phyloP scores from a whole-genome alignment of 805 yeast species.

The Pichia deserticola region DNA sequence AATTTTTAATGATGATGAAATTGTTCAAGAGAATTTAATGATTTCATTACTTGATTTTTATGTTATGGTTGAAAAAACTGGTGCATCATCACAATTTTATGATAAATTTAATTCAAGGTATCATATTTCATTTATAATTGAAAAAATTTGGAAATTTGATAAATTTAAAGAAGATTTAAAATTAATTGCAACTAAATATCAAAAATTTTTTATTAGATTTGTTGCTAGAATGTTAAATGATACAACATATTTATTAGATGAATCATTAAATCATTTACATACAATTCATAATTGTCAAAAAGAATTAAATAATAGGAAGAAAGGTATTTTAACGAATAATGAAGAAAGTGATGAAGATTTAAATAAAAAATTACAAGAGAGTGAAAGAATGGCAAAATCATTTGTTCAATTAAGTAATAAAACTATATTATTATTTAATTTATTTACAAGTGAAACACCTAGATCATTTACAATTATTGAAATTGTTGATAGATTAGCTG shows the following conservation, averaged over 20 bases:
- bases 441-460: constrained; percentile 84
- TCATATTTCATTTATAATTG: constrained; percentile 75
- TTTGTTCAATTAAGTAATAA: constrained; percentile 78
- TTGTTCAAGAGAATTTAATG: constrained; percentile 59
- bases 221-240: constrained; percentile 94
- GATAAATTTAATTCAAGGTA: constrained; percentile 91
- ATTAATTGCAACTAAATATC: constrained; percentile 56
- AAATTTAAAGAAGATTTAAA: constrained; percentile 62
- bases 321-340: constrained; percentile 24
- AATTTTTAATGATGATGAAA: constrained; percentile 54
- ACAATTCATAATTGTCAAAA: constrained; percentile 70
- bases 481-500: constrained; percentile 87
- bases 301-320: constrained; percentile 49
- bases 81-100: constrained; percentile 89
- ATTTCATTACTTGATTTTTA: constrained; percentile 84
- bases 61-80: constrained; percentile 93
- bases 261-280: constrained; percentile 71
- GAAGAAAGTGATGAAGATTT: constrained; percentile 61
- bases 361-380: constrained; percentile 43
- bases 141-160: constrained; percentile 73
- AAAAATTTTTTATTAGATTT: constrained; percentile 83
- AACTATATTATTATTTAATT: constrained; percentile 67
- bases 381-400: constrained; percentile 74
- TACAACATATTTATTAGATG: constrained; percentile 85
- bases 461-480: constrained; percentile 79